These are phyloP conservation scores for Penicillium sp. DNA, from an alignment of 2,329 filamentous ascomycete genomes.

Conservation along the genomic window DNA sequence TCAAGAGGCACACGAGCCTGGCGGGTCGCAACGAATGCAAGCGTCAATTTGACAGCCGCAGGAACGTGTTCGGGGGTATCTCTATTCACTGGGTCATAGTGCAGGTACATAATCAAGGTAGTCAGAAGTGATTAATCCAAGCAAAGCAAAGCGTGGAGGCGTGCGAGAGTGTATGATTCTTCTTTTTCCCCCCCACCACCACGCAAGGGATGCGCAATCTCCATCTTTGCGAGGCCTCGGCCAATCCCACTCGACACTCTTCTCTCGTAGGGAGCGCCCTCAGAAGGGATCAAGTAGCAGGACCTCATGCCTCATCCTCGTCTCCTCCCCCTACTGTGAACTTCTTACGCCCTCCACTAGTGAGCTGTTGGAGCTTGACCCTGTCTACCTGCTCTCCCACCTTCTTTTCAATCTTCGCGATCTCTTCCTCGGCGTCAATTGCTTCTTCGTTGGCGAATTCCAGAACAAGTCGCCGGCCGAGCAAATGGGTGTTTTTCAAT, in stretches of 20 bases:
- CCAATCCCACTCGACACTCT: conserved; percentile 22
- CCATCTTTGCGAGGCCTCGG: not conserved
- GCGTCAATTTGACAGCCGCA: conserved; percentile 24
- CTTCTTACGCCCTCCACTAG: conserved; percentile 73
- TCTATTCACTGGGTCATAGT: conserved; percentile 13
- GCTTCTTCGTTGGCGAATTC: conserved; percentile 87
- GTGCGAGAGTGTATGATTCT: conserved; percentile 24
- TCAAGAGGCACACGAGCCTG: conserved; percentile 25
- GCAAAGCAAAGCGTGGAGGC: conserved; percentile 13
- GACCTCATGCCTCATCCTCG: conserved; percentile 50
- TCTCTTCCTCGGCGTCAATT: conserved; percentile 89
- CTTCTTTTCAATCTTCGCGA: conserved; percentile 95
- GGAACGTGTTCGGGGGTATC: conserved; percentile 34
- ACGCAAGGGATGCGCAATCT: conserved; percentile 31
- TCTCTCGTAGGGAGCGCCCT: conserved; percentile 24
- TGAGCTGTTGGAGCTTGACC: conserved; percentile 82
- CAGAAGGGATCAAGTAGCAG: conserved; percentile 14
- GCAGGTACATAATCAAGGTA: conserved; percentile 8
- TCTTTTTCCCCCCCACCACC: conserved; percentile 10
- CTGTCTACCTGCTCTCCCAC: conserved; percentile 84
- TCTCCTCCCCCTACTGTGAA: conserved; percentile 73
- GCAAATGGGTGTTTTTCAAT: conserved; percentile 83
- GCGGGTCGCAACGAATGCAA: conserved; percentile 17
- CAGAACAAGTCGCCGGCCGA: conserved; percentile 81
- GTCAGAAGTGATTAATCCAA: conserved; percentile 1